phyloP scores from a whole-genome alignment of 192 early-diverging fungal genomes.

The Kickxella alabastrina region DNA sequence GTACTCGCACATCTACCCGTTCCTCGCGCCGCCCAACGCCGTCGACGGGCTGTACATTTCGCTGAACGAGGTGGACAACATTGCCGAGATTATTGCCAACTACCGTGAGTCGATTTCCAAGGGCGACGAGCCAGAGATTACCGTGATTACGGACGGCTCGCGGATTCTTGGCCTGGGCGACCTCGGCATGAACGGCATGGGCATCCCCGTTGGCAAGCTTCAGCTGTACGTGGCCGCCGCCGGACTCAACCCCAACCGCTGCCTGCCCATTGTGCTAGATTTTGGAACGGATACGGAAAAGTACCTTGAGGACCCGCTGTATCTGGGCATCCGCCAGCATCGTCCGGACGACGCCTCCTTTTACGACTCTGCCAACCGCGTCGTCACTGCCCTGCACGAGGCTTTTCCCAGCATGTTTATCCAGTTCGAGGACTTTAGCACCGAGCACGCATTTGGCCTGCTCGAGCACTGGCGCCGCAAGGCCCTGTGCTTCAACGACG shows the following conservation, averaged over 20 bases:
- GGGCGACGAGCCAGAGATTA: conserved; percentile 67
- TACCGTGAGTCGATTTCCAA: conserved; percentile 66
- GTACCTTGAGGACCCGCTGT: conserved; percentile 79
- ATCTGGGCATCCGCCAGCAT: conserved; percentile 72
- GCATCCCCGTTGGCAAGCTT: conserved; percentile 92
- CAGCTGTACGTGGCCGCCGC: conserved; percentile 82
- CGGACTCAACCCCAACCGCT: conserved; percentile 78
- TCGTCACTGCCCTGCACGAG: conserved; percentile 64
- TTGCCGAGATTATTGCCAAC: conserved; percentile 71
- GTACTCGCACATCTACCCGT: conserved; percentile 83
- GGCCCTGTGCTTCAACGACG: conserved; percentile 89
- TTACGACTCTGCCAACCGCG: conserved; percentile 70
- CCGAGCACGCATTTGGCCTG: conserved; percentile 86
- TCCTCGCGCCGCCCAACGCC: conserved; percentile 66
- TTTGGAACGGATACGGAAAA: conserved; percentile 84
- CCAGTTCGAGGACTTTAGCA: conserved; percentile 96
- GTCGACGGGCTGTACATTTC: conserved; percentile 85
- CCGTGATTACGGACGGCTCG: conserved; percentile 91
- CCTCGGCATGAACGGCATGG: conserved; percentile 90
- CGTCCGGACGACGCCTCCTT: conserved; percentile 65
- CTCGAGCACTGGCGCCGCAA: conserved; percentile 73
- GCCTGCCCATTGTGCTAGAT: conserved; percentile 87
- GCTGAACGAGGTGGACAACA: conserved; percentile 65
- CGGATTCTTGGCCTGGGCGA: conserved; percentile 92
- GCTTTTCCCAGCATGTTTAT: conserved; percentile 81